phyloP scores from a whole-genome alignment of 345 rosid species.

The Barbarea vulgaris region DNA sequence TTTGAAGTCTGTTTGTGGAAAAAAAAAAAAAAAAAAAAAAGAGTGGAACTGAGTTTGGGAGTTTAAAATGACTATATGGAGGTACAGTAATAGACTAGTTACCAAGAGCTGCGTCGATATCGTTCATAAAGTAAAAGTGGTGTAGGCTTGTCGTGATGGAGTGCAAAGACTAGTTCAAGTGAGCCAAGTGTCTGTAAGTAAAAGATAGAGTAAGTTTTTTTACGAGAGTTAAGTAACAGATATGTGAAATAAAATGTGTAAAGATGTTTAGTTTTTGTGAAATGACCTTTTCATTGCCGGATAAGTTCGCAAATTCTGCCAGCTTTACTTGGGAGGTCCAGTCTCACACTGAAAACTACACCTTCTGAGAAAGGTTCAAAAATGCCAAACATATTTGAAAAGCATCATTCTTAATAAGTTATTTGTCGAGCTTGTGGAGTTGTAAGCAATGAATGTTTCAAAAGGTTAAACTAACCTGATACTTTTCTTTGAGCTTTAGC shows the following conservation, averaged over 20 bases:
- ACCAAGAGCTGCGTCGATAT: constrained; percentile 98
- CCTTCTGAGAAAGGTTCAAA: constrained; percentile 97
- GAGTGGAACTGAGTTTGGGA: not conserved
- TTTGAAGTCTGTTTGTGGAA: constrained; percentile 68
- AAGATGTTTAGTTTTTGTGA: not conserved
- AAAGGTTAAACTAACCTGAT: constrained; percentile 67
- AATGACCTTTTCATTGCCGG: constrained; percentile 96
- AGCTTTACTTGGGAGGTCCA: constrained; percentile 97
- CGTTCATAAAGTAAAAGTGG: constrained; percentile 98
- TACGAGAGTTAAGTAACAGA: not conserved
- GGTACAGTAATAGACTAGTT: not conserved
- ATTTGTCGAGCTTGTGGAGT: too few relatives aligned
- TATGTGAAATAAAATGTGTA: not conserved
- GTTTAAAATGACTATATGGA: not conserved
- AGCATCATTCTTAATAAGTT: constrained; percentile 9
- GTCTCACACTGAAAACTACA: constrained; percentile 97
- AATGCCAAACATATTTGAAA: not conserved
- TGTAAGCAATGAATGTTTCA: not conserved
- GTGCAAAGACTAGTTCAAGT: constrained; percentile 90
- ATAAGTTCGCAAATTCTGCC: constrained; percentile 95
- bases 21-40: too few relatives aligned
- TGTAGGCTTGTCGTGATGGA: constrained; percentile 98
- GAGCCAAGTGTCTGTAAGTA: constrained; percentile 87
- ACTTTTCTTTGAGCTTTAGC: constrained; percentile 92
- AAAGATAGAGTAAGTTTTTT: not conserved